Evolutionary conservation across 495 filamentous ascomycete genomes (phyloP).

Genomic region (Penicillium subrubescens): DNA sequence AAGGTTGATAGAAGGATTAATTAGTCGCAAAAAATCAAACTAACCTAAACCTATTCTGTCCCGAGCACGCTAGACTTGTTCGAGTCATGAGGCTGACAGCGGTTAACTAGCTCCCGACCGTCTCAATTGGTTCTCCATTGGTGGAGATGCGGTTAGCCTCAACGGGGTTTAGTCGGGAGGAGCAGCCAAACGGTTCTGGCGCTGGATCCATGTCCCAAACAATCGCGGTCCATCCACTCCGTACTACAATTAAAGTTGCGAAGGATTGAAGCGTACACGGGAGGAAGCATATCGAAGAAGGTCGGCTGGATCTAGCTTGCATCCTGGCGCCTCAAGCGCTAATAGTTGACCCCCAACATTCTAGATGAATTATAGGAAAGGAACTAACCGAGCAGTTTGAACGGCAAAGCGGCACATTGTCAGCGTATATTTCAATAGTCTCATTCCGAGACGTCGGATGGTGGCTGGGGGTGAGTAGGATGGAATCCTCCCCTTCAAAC

Average conservation of each 20-base stretch:
- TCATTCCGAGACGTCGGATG: neutral
- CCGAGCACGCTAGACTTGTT: neutral
- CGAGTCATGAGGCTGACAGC: conserved; percentile 13
- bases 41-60: neutral
- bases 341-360: neutral
- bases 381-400: neutral
- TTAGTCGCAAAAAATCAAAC: neutral
- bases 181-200: neutral
- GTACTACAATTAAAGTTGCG: conserved; percentile 8
- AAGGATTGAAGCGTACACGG: conserved; percentile 11
- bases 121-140: neutral
- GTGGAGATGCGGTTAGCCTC: neutral
- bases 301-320: neutral
- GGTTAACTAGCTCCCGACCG: neutral
- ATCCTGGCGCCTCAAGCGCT: neutral
- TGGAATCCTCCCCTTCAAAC: no score
- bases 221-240: neutral
- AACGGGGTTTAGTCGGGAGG: neutral
- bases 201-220: neutral
- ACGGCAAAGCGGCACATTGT: neutral
- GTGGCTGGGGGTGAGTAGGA: neutral
- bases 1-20: neutral
- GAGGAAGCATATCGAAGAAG: neutral
- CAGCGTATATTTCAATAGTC: neutral
- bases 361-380: neutral